These are phyloP conservation scores for Aureobasidium mangrovei DNA, from an alignment of 2,329 filamentous ascomycete genomes.

Conservation along the genomic window DNA sequence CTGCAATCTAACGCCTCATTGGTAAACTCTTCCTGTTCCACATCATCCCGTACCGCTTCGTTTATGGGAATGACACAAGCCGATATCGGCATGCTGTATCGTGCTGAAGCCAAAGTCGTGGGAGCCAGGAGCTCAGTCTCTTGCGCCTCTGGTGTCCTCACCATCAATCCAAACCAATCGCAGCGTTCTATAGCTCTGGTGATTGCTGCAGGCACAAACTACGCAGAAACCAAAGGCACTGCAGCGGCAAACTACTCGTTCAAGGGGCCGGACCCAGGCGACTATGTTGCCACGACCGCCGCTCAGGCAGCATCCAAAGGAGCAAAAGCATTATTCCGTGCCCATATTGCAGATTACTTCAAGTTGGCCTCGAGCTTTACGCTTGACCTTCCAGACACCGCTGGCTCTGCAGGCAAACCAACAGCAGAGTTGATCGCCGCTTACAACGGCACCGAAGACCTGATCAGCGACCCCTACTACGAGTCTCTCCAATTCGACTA, in stretches of 20 bases:
- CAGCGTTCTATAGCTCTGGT: conserved; percentile 31
- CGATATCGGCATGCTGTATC: conserved; percentile 38
- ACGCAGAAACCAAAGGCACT: conserved; percentile 43
- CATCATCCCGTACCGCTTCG: conserved; percentile 21
- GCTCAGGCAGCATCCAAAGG: conserved; percentile 28
- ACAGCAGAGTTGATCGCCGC: conserved; percentile 28
- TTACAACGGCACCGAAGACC: conserved; percentile 23
- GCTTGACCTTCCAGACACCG: conserved; percentile 38
- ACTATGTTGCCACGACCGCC: conserved; percentile 30
- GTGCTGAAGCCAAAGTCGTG: conserved; percentile 30
- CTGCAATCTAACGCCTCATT: conserved; percentile 23
- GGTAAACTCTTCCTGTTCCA: conserved; percentile 16
- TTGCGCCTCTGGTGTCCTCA: conserved; percentile 21
- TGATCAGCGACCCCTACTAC: conserved; percentile 44
- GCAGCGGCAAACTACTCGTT: conserved; percentile 39
- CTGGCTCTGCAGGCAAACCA: conserved; percentile 33
- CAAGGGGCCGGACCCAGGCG: conserved; percentile 38
- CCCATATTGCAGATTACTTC: conserved; percentile 37
- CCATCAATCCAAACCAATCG: conserved; percentile 25
- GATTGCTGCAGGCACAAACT: conserved; percentile 40
- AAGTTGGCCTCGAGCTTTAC: conserved; percentile 33
- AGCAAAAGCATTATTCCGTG: conserved; percentile 25
- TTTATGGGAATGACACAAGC: conserved; percentile 33
- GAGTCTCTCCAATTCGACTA: conserved; percentile 47
- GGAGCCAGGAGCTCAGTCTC: conserved; percentile 15